phyloP scores from a whole-genome alignment of 2,329 filamentous ascomycete species.

The Exophiala sp. region DNA sequence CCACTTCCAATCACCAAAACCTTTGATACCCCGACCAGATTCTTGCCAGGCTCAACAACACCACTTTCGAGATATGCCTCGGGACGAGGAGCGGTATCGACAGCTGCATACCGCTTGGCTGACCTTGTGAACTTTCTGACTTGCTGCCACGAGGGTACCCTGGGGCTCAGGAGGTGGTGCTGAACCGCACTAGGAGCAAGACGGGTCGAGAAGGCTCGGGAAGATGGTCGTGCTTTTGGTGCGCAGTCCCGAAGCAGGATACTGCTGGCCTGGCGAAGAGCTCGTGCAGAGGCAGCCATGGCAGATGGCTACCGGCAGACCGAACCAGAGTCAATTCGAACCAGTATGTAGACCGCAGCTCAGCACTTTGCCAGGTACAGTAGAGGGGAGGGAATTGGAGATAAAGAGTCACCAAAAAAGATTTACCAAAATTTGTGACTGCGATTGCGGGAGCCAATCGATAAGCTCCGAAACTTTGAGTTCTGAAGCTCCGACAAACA shows the following conservation, averaged over 20 bases:
- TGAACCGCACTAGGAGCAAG: conserved; percentile 8
- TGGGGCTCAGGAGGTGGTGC: conserved; percentile 37
- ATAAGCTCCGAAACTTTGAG: conserved; percentile 16
- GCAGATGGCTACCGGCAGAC: conserved; percentile 1
- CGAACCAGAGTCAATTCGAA: conserved; percentile 1
- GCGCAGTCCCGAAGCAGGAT: conserved; percentile 23
- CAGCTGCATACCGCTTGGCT: conserved; percentile 38
- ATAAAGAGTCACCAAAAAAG: conserved; percentile 15
- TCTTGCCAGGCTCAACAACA: conserved; percentile 70
- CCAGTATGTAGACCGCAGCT: neutral
- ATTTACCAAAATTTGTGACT: conserved; percentile 12
- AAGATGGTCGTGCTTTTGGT: conserved; percentile 16
- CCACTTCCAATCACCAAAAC: conserved; percentile 94
- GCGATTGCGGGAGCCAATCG: conserved; percentile 19
- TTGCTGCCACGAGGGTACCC: conserved; percentile 41
- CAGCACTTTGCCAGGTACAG: conserved; percentile 1
- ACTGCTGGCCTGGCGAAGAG: conserved; percentile 23
- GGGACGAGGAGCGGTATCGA: conserved; percentile 71
- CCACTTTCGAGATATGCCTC: conserved; percentile 88
- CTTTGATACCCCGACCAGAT: conserved; percentile 89
- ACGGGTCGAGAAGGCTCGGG: conserved; percentile 19
- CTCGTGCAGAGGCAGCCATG: conserved; percentile 26
- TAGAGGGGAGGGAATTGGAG: neutral
- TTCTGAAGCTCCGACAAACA: neutral
- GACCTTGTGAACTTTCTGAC: conserved; percentile 43